Conservation (phyloP, 768 basidiomycete species). For the Mycena crocata region DNA sequence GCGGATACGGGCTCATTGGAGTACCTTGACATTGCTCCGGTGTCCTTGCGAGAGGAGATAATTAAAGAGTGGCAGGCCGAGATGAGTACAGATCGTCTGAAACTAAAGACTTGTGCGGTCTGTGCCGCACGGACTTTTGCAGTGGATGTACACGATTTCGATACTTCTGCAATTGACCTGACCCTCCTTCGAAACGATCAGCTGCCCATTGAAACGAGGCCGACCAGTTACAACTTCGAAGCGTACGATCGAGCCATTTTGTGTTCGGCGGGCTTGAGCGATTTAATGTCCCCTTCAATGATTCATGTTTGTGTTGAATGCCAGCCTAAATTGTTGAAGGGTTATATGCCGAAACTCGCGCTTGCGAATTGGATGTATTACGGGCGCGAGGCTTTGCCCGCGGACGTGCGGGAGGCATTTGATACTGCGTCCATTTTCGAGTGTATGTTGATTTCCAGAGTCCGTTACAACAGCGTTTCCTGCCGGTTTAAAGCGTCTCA, state of each 20-base stretch:
- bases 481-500: conserved; percentile 2
- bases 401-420: not conserved
- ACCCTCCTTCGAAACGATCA: not conserved
- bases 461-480: conserved; percentile 4
- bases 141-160: not conserved
- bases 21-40: not conserved
- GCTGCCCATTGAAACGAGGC: not conserved
- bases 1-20: too few relatives aligned
- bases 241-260: not conserved
- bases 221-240: not conserved
- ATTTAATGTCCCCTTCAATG: not conserved
- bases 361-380: conserved; percentile 1
- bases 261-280: not conserved
- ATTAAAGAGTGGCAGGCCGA: not conserved
- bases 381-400: not conserved
- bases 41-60: not conserved
- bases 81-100: not conserved
- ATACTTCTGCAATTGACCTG: not conserved
- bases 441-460: not conserved
- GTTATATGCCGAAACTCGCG: not conserved
- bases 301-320: not conserved
- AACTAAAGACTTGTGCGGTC: not conserved
- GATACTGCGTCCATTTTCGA: not conserved
- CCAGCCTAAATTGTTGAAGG: not conserved
- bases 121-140: not conserved